Base-by-base conservation (phyloP, 2,329 filamentous ascomycete genomes). In the Neofusicoccum umdonicola region DNA sequence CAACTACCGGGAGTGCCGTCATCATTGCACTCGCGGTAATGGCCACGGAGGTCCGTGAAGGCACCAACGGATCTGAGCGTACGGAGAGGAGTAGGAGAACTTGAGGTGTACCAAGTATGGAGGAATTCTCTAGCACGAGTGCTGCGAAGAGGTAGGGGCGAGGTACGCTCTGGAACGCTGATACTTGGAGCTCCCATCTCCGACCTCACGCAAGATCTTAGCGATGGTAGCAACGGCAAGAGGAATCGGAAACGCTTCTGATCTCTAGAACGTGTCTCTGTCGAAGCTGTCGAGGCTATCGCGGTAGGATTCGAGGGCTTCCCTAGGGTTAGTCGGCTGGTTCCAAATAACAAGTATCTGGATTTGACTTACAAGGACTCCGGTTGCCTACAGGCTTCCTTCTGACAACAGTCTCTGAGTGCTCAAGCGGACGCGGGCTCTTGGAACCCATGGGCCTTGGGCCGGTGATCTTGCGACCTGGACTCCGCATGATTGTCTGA, bases 341-440 rank as follows among this genome's bases (percentile, higher is more conserved):
- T 44, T 48, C 17, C 3, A 3, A 47, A 4, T 15, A 37, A 22
- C 8, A 27, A 35, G 6, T 19, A n/a, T 27, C 9, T 34, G 31
- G 45, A 37, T 15, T 42, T 65, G 51, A 70, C 73, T 34, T 73
- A 77, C 74, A 71, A 27, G 63, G 63, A 37, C 63, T 64, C 19
- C 12, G 42, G 65, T 61, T 42, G 54, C 39, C 39, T 63, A 77
- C 67, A 22, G 76, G 76, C 68, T 76, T 76, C 66, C 76, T 75
- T 57, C 75, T 67, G 34, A 77, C 82, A 1, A 81, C 77, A 1
- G 87, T 86, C 37, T 82, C 76, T 8, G 89, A 86, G 65, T 91
- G 89, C 61, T 88, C 83, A n/a, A 81, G 34, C 13, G 61, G 60
- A 9, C 62, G 44, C 4, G 57, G 62, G 39, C 64, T 61, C 57